A percentile compares a stretch with the other conserved stretches of the same genome.
Conservation (phyloP, 495 filamentous ascomycete genomes). For the Daldinia grandis region DNA sequence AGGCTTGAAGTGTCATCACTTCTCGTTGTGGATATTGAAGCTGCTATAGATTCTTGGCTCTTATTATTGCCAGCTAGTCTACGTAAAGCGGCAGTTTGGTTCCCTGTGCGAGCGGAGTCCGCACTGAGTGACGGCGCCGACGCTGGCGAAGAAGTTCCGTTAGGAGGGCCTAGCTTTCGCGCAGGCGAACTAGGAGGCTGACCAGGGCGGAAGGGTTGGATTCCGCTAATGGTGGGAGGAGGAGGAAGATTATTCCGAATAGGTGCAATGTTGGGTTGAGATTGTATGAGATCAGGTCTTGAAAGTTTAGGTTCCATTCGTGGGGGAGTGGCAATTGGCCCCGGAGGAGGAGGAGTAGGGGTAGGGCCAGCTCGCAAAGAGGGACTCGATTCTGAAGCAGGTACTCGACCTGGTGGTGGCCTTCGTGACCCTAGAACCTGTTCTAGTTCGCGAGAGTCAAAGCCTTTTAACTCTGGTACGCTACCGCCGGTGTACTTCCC, state of each 20-base stretch:
- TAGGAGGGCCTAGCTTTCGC: conserved; percentile 47
- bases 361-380: conserved; percentile 32
- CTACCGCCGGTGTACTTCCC: conserved; percentile 93
- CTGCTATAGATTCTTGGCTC: conserved; percentile 64
- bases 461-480: conserved; percentile 79
- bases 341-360: conserved; percentile 44
- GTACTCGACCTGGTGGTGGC: conserved; percentile 44
- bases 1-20: conserved; percentile 59
- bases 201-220: conserved; percentile 32
- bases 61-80: conserved; percentile 59
- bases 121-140: conserved; percentile 45
- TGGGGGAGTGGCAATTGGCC: conserved; percentile 51
- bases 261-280: conserved; percentile 34
- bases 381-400: conserved; percentile 46
- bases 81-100: conserved; percentile 53
- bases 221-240: conserved; percentile 18
- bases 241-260: conserved; percentile 24
- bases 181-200: conserved; percentile 40
- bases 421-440: conserved; percentile 64
- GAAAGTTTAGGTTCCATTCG: conserved; percentile 35
- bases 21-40: conserved; percentile 51
- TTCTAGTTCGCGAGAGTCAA: conserved; percentile 80
- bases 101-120: conserved; percentile 55
- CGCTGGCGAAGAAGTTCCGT: conserved; percentile 53
- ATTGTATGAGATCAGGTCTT: conserved; percentile 32